These are phyloP conservation scores for Miamiensis avidus DNA, from an alignment of 169 alveolate species.

Conservation along the genomic window DNA sequence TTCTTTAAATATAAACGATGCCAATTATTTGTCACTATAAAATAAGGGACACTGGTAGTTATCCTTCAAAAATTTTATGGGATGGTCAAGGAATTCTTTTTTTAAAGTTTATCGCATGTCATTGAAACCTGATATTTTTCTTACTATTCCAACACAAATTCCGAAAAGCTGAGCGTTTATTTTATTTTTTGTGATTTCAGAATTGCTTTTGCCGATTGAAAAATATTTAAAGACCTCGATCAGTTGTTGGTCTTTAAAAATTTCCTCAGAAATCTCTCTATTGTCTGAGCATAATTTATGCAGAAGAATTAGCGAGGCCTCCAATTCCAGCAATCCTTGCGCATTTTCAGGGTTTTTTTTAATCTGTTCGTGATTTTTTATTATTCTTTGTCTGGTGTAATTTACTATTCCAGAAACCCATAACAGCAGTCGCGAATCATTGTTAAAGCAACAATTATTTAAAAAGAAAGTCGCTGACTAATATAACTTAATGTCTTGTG, in stretches of 20 bases:
- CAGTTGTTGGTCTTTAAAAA: not conserved
- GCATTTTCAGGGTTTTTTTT: not conserved
- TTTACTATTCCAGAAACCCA: constrained; percentile 15
- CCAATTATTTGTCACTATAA: not conserved
- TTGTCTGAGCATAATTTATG: not conserved
- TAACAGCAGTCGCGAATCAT: constrained; percentile 11
- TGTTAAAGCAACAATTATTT: not conserved
- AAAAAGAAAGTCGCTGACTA: not conserved
- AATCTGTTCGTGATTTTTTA: not conserved
- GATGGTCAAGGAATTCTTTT: not conserved
- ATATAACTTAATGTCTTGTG: no score
- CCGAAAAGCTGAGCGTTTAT: constrained; percentile 1
- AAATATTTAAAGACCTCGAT: not conserved
- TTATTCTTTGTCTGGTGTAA: not conserved
- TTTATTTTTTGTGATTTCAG: not conserved
- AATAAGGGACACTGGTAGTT: not conserved
- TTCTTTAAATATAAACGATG: not conserved
- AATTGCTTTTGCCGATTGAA: not conserved
- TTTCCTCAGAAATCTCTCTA: constrained; percentile 3
- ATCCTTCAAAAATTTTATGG: not conserved
- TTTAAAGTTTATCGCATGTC: not conserved
- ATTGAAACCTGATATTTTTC: constrained; percentile 10
- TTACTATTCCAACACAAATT: not conserved
- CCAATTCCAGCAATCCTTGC: not conserved
- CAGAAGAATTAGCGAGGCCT: not conserved